phyloP scores from a whole-genome alignment of 495 filamentous ascomycete genomes.

The Schizothecium vesticola region DNA sequence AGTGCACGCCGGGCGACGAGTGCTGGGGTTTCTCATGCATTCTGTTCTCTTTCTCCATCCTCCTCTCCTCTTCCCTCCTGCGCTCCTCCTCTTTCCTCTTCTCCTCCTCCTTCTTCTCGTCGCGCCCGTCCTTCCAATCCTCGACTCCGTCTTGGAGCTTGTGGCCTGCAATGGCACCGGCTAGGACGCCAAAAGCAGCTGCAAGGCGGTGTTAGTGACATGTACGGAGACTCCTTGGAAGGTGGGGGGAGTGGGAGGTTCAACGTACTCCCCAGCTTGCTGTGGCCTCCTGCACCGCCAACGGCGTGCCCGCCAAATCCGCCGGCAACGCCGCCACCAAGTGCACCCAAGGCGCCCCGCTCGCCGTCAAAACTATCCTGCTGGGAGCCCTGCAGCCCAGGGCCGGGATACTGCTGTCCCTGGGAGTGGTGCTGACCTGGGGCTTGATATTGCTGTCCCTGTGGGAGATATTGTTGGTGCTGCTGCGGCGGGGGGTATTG shows the following conservation, averaged over 20 bases:
- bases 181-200: constrained; percentile 29
- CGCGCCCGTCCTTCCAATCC: constrained; percentile 34
- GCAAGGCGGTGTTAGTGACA: neutral
- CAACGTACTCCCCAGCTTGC: constrained; percentile 19
- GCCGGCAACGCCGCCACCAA: constrained; percentile 31
- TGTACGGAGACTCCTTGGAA: neutral
- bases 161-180: constrained; percentile 33
- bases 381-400: constrained; percentile 7
- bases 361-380: constrained; percentile 26
- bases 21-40: constrained; percentile 4
- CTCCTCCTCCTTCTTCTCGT: constrained; percentile 27
- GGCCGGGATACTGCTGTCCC: constrained; percentile 12
- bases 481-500: constrained; percentile 16
- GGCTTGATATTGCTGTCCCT: constrained; percentile 9
- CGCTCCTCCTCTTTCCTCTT: constrained; percentile 6
- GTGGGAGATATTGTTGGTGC: constrained; percentile 6
- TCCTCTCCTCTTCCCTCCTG: constrained; percentile 28
- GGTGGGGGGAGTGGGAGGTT: neutral
- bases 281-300: constrained; percentile 30
- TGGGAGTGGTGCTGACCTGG: constrained; percentile 10
- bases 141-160: constrained; percentile 34
- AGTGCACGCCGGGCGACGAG: constrained; percentile 9
- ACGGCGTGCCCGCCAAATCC: constrained; percentile 33
- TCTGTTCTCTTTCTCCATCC: constrained; percentile 13
- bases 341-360: constrained; percentile 31